Percentiles rank a stretch among this genome's conserved stretches.
phyloP scores from a whole-genome alignment of 225 moss, liverwort and hornwort genomes.

The Climacium dendroides region DNA sequence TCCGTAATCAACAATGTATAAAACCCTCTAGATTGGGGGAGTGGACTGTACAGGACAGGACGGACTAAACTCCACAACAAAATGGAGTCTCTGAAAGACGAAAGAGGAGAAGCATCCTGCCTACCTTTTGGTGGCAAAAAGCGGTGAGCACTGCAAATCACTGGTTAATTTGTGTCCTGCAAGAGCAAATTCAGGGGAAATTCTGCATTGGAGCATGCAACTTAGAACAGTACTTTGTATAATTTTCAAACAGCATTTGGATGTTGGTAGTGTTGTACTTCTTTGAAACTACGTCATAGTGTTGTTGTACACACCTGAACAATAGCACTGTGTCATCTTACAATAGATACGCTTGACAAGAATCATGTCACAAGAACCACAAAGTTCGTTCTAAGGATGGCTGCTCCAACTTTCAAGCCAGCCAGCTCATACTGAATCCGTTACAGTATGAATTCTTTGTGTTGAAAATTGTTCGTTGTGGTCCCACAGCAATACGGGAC shows the following conservation, averaged over 20 bases:
- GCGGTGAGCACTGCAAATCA: not conserved
- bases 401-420: not conserved
- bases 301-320: not conserved
- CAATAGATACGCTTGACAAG: too few relatives aligned
- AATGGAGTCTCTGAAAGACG: not conserved
- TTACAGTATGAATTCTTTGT: not conserved
- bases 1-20: too few relatives aligned
- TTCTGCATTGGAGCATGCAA: not conserved
- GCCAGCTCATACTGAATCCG: not conserved
- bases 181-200: not conserved
- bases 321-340: too few relatives aligned
- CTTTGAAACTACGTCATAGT: not conserved
- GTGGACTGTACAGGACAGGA: not conserved
- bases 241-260: not conserved
- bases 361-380: not conserved
- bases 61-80: not conserved
- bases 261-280: too few relatives aligned
- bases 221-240: not conserved
- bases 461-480: not conserved
- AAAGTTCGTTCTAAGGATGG: not conserved
- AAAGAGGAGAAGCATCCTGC: not conserved
- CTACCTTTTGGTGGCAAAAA: not conserved
- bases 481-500: too few relatives aligned
- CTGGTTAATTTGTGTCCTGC: not conserved
- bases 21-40: too few relatives aligned